Evolutionary conservation across 2,329 filamentous ascomycete genomes (phyloP), one percentile per base, ranked within the genome.

Genomic region (Metarhizium album): DNA sequence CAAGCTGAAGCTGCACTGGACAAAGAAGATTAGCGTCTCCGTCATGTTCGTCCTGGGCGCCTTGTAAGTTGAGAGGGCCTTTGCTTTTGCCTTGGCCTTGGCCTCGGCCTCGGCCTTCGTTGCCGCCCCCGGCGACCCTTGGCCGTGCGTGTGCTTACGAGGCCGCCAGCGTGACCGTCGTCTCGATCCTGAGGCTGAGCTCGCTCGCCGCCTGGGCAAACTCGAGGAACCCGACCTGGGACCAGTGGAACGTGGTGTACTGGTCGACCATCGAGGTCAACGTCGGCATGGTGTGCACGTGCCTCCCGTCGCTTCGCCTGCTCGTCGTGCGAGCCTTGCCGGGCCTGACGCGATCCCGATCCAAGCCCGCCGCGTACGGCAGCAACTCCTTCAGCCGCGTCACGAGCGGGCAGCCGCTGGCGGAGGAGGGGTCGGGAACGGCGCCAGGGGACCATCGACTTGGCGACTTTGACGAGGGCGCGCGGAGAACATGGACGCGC

Each of bases 261-360:
- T 49, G 48, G 48, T 49, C 48, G n/a, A 45, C 42, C n/a, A 49
- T 49, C 48, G 48, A 49, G 27, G 48, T 49, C 48, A 49, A 49
- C 18, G 48, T 47, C 22, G 46, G 46, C 33, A 47, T 47, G 33
- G 40, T 49, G 3, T 49, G 40, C 48, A 49, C 48, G 5, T 49
- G 48, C 31, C 48, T 49, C 13, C 48, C 48, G 5, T 49, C 48
- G 4, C 9, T 49, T 14, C 38, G 48, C 4, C 48, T 49, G 40
- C 35, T 49, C 40, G 27, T 49, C 24, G 27, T 49, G 6, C 48
- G 48, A 4, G 20, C 42, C 6, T 49, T 49, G 40, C 48, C 48
- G 16, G 40, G 40, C 22, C 24, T 47, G 35, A 42, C 16, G 18
- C 46, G 46, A 7, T 47, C 35, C 7, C n/a, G n/a, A n/a, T n/a